Evolutionary conservation across 2,329 filamentous ascomycete species (phyloP), one percentile per base, ranked within the genome.

Genomic region (Cladobotryum protrusum): DNA sequence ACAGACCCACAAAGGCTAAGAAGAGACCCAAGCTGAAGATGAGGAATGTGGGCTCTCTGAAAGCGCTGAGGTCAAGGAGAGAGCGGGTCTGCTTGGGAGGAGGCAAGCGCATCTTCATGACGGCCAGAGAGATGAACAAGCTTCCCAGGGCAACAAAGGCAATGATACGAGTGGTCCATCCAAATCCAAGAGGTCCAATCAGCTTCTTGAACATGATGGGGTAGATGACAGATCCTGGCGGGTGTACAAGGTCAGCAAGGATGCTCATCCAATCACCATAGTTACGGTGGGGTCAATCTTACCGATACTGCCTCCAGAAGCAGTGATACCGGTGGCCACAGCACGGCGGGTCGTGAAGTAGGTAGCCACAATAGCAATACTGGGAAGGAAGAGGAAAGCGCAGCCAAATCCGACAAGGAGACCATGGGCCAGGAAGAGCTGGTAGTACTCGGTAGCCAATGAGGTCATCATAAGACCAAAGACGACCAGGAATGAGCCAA

Each of bases 11-110:
- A 51, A 69, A 67, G 48, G 60, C 63, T 43, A 71, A 53, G 47
- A 63, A 66, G 56, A 68, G 62, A 24, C 60, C 62, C 3, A 63
- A 20, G 11, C 61, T 58, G 39, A 69, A 68, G 29, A 70, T 54
- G 0, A 69, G 49, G 20, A 69, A 72, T 0, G 66, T 58, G 0
- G 60, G 43, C 37, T 78, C 72, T 11, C 52, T 65, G 39, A 79
- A 72, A 0, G 74, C 73, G 1, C 59, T 57, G 52, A 55, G 61
- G 40, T 80, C 76, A 1, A 78, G 61, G 20, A 74, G 52, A 0
- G 69, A 67, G 0, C 72, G 70, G 0, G 61, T 59, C 14, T 61
- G 69, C 1, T 71, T 19, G 63, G 58, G 5, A 64, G 50, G 20
- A 61, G 47, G 46, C 66, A 56, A 24, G 59, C 51, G 48, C 68